Base-by-base conservation (phyloP, 2,329 filamentous ascomycete genomes). In the Polytolypa hystricis region DNA sequence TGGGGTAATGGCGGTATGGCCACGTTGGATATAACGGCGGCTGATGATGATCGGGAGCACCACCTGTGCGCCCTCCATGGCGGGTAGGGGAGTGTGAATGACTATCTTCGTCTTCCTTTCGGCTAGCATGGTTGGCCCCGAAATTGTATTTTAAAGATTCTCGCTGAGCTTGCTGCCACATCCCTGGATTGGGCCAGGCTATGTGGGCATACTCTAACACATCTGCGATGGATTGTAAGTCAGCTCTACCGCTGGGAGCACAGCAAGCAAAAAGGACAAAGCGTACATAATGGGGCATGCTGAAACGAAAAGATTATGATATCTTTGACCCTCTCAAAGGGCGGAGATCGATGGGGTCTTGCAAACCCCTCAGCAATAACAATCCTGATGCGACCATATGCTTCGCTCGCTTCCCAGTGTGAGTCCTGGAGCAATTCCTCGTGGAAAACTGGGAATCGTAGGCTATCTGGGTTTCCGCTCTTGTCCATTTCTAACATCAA, bases 221-320 rank as follows among this genome's bases (percentile, higher is more conserved):
- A 28, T 81, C 84, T 84, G 46, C 11, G 5, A 25, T 20, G 11
- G 11, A 6, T 10, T 20, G 10, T 29, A 17, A 18, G 6, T 34
- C 17, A 40, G 30, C 29, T 28, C 21, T 25, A 25, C n/a, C n/a
- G n/a, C n/a, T 7, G n/a, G 7, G n/a, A 25, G n/a, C n/a, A 25
- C n/a, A 25, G 21, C 21, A 25, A 25, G n/a, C n/a, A n/a, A n/a
- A n/a, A n/a, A n/a, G n/a, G n/a, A n/a, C n/a, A n/a, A 25, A 18
- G 59, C 68, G 46, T 63, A 89, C 84, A 71, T 37, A 82, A 61
- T 1, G 85, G 84, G 21, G 82, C 85, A 64, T 91, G 83, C 51
- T 91, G 83, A 49, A 93, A 93, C 1, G 84, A 79, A 57, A 93
- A 91, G 10, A 73, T 73, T 16, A 86, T 73, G 30, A 85, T 59